Base-by-base conservation (phyloP, 768 basidiomycete genomes). In the Clavaria fumosa region DNA sequence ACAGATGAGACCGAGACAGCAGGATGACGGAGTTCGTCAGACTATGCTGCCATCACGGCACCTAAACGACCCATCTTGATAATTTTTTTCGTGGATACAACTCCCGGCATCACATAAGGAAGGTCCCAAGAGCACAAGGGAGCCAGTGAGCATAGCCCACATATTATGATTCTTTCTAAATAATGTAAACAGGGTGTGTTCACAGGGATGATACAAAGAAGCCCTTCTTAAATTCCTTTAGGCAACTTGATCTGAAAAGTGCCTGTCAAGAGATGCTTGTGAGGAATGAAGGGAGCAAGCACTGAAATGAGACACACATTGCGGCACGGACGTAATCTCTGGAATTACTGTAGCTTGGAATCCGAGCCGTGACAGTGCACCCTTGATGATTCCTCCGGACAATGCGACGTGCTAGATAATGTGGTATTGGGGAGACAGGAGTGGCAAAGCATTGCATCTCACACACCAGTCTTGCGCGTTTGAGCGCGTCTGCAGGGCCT, bases 231-330 rank as follows among this genome's bases (percentile, higher is more conserved):
- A n/a, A n/a, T n/a, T n/a, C n/a, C n/a, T 56, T 81, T 83, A 0
- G 78, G 80, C 19, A 85, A 54, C 51, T 84, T 84, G 28, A 86
- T 66, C 55, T 88, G 81, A 53, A 85, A 84, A 33, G 80, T 82
- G 64, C 83, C 82, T 85, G 40, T 7, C 27, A 22, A 15, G 32
- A 31, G 10, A 23, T 35, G 23, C 22, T 21, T n/a, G 47, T 20
- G 43, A 30, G 21, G 19, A 35, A 30, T 10, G 11, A 23, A 26
- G 37, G 32, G 5, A 20, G 17, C 3, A 27, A n/a, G 4, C 38
- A 19, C 18, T 24, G 28, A 32, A 0, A 26, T 26, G 30, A 35
- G 21, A 41, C 47, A 22, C 55, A 89, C 90, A 93, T 66, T 91
- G 88, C 15, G 90, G 91, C 49, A 90, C 55, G 1, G 73, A 69